phyloP scores from a whole-genome alignment of 331 rosid genomes.

The Rosa hybrid region DNA sequence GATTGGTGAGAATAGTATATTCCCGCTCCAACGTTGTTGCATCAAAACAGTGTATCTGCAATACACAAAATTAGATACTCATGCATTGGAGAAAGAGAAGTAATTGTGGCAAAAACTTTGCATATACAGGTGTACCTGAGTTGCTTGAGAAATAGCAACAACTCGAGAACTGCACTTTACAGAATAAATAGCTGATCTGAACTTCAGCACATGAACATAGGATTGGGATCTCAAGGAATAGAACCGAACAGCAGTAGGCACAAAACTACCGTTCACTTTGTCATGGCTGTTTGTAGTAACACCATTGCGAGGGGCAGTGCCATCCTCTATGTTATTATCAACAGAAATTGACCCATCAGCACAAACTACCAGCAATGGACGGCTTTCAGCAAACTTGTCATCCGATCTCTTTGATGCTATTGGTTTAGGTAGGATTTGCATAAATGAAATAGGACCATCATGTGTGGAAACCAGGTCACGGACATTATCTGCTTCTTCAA shows the following conservation, averaged over 20 bases:
- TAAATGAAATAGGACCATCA: slow-evolving; percentile 79
- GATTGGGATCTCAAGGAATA: slow-evolving; percentile 87
- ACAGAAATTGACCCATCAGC: slow-evolving; percentile 67
- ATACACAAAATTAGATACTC: slow-evolving; percentile 24
- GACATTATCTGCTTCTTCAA: slow-evolving; percentile 87
- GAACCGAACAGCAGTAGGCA: slow-evolving; percentile 78
- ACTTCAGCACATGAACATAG: slow-evolving; percentile 79
- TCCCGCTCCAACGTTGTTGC: slow-evolving; percentile 75
- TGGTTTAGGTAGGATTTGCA: slow-evolving; percentile 94
- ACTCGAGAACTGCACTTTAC: slow-evolving; percentile 91
- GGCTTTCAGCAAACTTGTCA: slow-evolving; percentile 69
- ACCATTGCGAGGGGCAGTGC: slow-evolving; percentile 40
- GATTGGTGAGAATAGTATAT: slow-evolving; percentile 82
- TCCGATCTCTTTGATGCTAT: slow-evolving; percentile 54
- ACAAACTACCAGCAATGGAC: slow-evolving; percentile 77
- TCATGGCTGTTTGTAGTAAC: slow-evolving; percentile 54
- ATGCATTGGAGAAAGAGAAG: slow-evolving; percentile 17
- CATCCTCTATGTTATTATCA: slow-evolving; percentile 57
- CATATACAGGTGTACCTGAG: slow-evolving; percentile 61
- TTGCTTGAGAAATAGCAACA: slow-evolving; percentile 75
- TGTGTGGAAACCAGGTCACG: slow-evolving; percentile 77
- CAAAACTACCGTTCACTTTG: slow-evolving; percentile 50
- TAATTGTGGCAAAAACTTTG: slow-evolving; percentile 1
- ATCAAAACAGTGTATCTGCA: slow-evolving; percentile 90
- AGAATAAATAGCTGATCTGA: slow-evolving; percentile 80